Evolutionary conservation across 1,139 yeast species (phyloP), one percentile per base, ranked within the genome.

Genomic region (Saccharomyces pastorianus): DNA sequence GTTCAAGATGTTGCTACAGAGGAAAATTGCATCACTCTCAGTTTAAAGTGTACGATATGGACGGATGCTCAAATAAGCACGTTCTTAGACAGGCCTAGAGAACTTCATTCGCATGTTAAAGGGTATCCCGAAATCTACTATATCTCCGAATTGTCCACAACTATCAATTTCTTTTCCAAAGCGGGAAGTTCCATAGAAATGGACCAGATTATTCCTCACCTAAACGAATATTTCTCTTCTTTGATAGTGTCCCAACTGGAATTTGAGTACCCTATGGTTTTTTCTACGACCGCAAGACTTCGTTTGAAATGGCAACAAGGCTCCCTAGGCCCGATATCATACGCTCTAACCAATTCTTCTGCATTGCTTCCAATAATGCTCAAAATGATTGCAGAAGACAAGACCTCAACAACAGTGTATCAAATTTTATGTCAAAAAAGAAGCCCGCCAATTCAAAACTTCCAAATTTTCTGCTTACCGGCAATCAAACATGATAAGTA

Each of bases 241-340:
- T 53, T 67, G 41, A 38, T 67, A 26, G 17, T 64, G 4, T 65
- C 70, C 1, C 69, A 65, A 48, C 51, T 67, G 26, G 71, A 67
- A 50, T 64, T 65, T 34, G 58, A 58, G 32, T 63, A 57, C 46
- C 70, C 71, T 8, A 47, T 67, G 41, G 63, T 65, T 1, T 67
- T 67, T 42, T 65, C 67, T 6, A 51, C 46, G 17, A 41, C 51
- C 2, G 56, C 63, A 5, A 61, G 70, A 50, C 52, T 53, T 2
- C 59, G 62, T 6, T 55, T 64, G 13, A 47, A 47, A 28, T 41
- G 53, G 14, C 67, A 64, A 49, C 66, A 65, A 47, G 44, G 51
- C 1, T 56, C 61, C 6, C 50, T 65, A 8, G 65, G 62, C 0
- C 61, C 65, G 8, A 55, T 67, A 14, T 65, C 70, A 3, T 61